These are phyloP conservation scores for Mariannaea sp. DNA, from an alignment of 2,329 filamentous ascomycete genomes.

Conservation along the genomic window DNA sequence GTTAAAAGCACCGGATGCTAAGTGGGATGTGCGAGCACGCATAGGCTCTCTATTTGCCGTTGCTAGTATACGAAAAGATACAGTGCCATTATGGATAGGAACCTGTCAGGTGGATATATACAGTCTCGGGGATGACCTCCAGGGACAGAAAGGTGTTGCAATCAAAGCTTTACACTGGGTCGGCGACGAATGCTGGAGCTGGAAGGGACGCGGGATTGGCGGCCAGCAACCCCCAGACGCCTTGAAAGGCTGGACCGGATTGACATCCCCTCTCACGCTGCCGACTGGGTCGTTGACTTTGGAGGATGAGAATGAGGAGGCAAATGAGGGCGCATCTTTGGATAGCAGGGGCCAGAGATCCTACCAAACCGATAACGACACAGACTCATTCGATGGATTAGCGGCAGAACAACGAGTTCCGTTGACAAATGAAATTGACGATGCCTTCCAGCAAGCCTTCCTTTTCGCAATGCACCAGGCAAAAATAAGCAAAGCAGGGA, in stretches of 20 bases:
- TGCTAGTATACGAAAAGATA: slow-evolving; percentile 27
- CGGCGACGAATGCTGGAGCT: slow-evolving; percentile 32
- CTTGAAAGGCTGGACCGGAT: slow-evolving; percentile 24
- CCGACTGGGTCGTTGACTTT: background rate
- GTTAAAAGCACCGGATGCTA: slow-evolving; percentile 19
- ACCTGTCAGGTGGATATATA: slow-evolving; percentile 27
- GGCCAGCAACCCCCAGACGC: slow-evolving; percentile 25
- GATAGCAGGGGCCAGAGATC: no score
- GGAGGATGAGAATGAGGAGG: background rate
- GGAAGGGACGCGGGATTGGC: slow-evolving; percentile 29
- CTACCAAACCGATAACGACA: no score
- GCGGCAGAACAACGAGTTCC: slow-evolving; percentile 25
- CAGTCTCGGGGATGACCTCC: slow-evolving; percentile 18
- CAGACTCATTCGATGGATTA: no score
- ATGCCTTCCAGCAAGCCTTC: slow-evolving; percentile 28
- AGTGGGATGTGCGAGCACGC: slow-evolving; percentile 28
- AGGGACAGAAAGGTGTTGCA: slow-evolving; percentile 28
- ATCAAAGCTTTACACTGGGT: slow-evolving; percentile 32
- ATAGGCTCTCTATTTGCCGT: slow-evolving; percentile 29
- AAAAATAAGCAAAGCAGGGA: slow-evolving; percentile 17
- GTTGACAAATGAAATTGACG: slow-evolving; percentile 27
- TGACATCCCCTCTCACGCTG: background rate
- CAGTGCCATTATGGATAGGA: slow-evolving; percentile 30
- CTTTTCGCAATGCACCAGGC: slow-evolving; percentile 30
- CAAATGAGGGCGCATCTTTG: no score